Evolutionary conservation across 495 filamentous ascomycete species (phyloP), one percentile per base, ranked within the genome.

Genomic region (Trichocladium antarcticum): DNA sequence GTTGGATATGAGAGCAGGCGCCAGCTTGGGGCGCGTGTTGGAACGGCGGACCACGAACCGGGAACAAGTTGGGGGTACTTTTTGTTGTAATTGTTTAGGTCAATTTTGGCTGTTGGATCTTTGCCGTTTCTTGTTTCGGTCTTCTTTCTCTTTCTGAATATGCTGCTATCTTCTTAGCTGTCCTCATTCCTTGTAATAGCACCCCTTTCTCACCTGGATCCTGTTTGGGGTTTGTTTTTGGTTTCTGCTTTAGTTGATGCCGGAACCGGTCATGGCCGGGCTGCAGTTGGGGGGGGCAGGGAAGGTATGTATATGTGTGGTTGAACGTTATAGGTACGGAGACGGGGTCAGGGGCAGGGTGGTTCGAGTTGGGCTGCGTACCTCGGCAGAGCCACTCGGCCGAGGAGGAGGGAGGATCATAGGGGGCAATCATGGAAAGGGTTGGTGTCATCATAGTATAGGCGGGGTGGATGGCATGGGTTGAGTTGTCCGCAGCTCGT

Each of bases 161-260:
- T 27, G 14, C 39, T 51, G 22, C 46, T 44, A 12, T 49, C 42
- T 32, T 37, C 43, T 49, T 46, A 29, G 47, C 39, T n/a, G 15
- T 21, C 34, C 45, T 51, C 45, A 32, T 39, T 49, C 53, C 52
- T 60, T 60, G 51, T 60, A 60, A 60, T 60, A 55, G 22, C 47
- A 42, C 53, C 21, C n/a, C 20, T 6, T 55, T 49, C 56, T 54
- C 50, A 41, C 46, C 24, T 56, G 54, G 56, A 56, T 59, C 41
- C 49, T 59, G 40, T 59, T 59, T 53, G 32, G 20, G 2, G 27
- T 42, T 44, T 42, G 36, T 47, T 48, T 47, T 21, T 15, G 10
- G 12, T 20, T 53, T 22, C 12, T 31, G 14, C 32, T 50, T 50
- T 39, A 17, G 34, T 51, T 48, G 31, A 42, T 51, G 24, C 36